Evolutionary conservation across 352 stramenopile genomes (phyloP).

Genomic region (Halophytophthora polymorphica): DNA sequence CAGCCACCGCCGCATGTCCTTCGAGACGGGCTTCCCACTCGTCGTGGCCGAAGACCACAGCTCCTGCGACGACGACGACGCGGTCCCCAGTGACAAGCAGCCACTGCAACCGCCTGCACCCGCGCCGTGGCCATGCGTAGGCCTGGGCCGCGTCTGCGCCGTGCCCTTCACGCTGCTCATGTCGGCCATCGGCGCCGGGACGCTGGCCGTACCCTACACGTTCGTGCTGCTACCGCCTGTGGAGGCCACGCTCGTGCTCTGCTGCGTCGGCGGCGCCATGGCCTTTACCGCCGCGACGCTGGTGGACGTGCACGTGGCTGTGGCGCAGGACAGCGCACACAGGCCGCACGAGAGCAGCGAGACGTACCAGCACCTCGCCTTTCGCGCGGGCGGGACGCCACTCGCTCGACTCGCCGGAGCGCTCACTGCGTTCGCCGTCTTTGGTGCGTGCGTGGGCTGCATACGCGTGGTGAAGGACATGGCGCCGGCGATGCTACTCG

Average conservation of each 20-base stretch:
- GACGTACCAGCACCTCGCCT: slow-evolving; percentile 68
- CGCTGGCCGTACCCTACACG: slow-evolving; percentile 62
- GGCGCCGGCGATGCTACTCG: slow-evolving; percentile 49
- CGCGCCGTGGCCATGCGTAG: slow-evolving; percentile 17
- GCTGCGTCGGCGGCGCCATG: slow-evolving; percentile 57
- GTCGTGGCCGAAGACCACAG: slow-evolving; percentile 20
- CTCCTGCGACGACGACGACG: slow-evolving; percentile 11
- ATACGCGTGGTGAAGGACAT: slow-evolving; percentile 73
- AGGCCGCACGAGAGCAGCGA: slow-evolving; percentile 36
- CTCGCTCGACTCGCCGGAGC: slow-evolving; percentile 52
- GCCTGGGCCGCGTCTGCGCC: slow-evolving; percentile 23
- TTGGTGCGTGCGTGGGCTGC: slow-evolving; percentile 73
- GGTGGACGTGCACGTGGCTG: slow-evolving; percentile 53
- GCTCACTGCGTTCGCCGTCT: slow-evolving; percentile 69
- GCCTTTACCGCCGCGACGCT: slow-evolving; percentile 69
- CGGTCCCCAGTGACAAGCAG: background rate
- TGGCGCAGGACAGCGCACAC: slow-evolving; percentile 22
- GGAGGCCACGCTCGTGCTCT: slow-evolving; percentile 42
- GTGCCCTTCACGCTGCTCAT: slow-evolving; percentile 52
- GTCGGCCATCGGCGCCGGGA: slow-evolving; percentile 55
- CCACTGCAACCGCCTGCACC: background rate
- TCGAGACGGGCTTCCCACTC: slow-evolving; percentile 33
- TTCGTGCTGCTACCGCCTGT: slow-evolving; percentile 49
- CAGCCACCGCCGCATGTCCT: slow-evolving; percentile 23
- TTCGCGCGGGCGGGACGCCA: slow-evolving; percentile 45